These are phyloP conservation scores for Saccharomycopsis malanga DNA, from an alignment of 805 yeast genomes.

Conservation along the genomic window DNA sequence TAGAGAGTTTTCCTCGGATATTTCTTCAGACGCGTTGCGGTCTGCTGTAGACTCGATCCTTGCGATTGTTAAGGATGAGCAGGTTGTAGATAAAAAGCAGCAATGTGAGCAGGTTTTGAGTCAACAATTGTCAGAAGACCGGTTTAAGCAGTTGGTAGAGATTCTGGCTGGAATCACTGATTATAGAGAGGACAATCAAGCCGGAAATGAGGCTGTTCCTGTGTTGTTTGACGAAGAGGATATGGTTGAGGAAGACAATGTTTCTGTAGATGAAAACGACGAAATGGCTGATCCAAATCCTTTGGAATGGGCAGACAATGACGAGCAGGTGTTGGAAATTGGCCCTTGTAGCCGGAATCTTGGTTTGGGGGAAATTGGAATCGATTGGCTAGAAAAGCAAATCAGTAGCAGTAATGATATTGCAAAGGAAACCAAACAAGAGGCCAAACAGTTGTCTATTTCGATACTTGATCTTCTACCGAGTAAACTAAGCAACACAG, in stretches of 20 bases:
- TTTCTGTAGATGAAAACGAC: slow-evolving; percentile 28
- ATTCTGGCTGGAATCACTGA: slow-evolving; percentile 46
- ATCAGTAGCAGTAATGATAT: too few relatives aligned
- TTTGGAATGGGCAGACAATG: slow-evolving; percentile 22
- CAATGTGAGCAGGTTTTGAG: slow-evolving; percentile 24
- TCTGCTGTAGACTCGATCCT: slow-evolving; percentile 66
- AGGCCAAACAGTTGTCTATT: slow-evolving; percentile 5
- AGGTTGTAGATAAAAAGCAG: slow-evolving; percentile 41
- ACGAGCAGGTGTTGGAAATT: slow-evolving; percentile 23
- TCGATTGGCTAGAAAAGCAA: slow-evolving; percentile 49
- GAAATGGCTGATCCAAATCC: slow-evolving; percentile 26
- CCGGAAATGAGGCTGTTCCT: slow-evolving; percentile 29
- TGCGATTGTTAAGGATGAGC: slow-evolving; percentile 43
- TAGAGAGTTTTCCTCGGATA: slow-evolving; percentile 45
- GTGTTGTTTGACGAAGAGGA: slow-evolving; percentile 37
- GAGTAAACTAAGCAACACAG: slow-evolving; percentile 32
- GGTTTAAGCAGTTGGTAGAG: slow-evolving; percentile 30
- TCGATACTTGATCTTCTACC: slow-evolving; percentile 35
- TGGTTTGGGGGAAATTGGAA: slow-evolving; percentile 36
- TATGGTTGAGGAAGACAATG: slow-evolving; percentile 32
- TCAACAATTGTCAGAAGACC: background rate
- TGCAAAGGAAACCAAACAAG: slow-evolving; percentile 28
- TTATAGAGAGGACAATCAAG: slow-evolving; percentile 28
- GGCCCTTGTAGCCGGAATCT: slow-evolving; percentile 22
- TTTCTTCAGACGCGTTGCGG: slow-evolving; percentile 49